These are phyloP conservation scores for Podaxis pistillaris DNA, from an alignment of 768 basidiomycete species.

Conservation along the genomic window DNA sequence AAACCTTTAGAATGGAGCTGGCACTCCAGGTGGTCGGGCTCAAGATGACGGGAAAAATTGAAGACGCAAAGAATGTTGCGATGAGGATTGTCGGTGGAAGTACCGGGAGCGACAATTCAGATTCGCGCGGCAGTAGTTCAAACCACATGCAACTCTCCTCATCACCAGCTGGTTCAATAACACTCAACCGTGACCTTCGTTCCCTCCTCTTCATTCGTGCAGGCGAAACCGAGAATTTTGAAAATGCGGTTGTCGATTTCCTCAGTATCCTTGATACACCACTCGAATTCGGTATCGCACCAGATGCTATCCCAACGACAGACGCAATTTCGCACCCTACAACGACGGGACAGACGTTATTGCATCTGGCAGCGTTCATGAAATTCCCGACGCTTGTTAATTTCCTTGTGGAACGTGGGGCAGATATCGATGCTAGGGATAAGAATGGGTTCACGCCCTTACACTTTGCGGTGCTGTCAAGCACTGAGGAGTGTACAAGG, in stretches of 20 bases:
- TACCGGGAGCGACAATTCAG: slow-evolving; percentile 51
- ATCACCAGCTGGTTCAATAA: slow-evolving; percentile 30
- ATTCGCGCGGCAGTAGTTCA: slow-evolving; percentile 32
- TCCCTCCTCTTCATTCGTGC: slow-evolving; percentile 55
- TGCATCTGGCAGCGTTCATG: slow-evolving; percentile 84
- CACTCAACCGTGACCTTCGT: slow-evolving; percentile 44
- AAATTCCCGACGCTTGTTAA: slow-evolving; percentile 67
- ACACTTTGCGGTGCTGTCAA: slow-evolving; percentile 76
- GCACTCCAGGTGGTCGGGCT: slow-evolving; percentile 93
- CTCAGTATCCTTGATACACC: slow-evolving; percentile 74
- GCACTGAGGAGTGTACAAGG: slow-evolving; percentile 60
- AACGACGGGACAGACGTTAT: slow-evolving; percentile 76
- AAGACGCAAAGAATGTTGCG: slow-evolving; percentile 90
- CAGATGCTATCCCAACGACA: slow-evolving; percentile 39
- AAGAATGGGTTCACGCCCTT: slow-evolving; percentile 88
- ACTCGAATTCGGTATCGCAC: slow-evolving; percentile 38
- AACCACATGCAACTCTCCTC: slow-evolving; percentile 58
- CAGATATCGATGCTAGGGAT: slow-evolving; percentile 84
- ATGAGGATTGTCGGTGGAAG: slow-evolving; percentile 82
- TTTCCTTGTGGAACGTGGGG: slow-evolving; percentile 69
- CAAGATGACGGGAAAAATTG: slow-evolving; percentile 95
- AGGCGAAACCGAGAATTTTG: slow-evolving; percentile 62
- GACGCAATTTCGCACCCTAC: slow-evolving; percentile 72
- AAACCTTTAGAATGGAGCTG: slow-evolving; percentile 77
- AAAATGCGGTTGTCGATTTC: slow-evolving; percentile 76